These are phyloP conservation scores for Arthrobotrys entomopaga DNA, from an alignment of 2,329 filamentous ascomycete species.

Conservation along the genomic window DNA sequence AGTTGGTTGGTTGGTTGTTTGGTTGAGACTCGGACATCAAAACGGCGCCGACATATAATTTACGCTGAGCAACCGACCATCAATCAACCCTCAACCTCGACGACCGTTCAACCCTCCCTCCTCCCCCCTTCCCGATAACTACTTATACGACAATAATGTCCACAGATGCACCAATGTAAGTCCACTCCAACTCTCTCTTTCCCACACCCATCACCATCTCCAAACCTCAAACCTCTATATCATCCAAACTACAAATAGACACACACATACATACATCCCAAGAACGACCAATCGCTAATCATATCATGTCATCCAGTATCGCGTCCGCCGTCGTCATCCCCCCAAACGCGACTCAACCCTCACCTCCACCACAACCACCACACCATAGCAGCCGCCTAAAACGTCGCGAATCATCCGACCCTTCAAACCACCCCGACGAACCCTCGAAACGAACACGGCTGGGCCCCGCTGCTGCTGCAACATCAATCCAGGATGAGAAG, in stretches of 20 bases:
- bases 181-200: not conserved
- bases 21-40: constrained; percentile 3
- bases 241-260: too few species aligned
- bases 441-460: constrained; percentile 50
- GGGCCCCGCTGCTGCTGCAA: constrained; percentile 30
- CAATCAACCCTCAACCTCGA: constrained; percentile 2
- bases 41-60: not conserved
- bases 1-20: constrained; percentile 13
- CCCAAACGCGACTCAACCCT: constrained; percentile 53
- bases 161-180: constrained; percentile 47
- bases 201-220: too few species aligned
- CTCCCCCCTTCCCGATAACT: not conserved
- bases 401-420: constrained; percentile 53
- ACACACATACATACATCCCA: too few species aligned
- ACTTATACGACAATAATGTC: constrained; percentile 23
- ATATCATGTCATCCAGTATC: constrained; percentile 29
- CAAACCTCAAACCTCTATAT: too few species aligned
- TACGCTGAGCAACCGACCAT: not conserved
- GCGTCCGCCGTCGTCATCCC: constrained; percentile 54
- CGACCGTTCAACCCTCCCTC: constrained; percentile 9
- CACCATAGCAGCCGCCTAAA: constrained; percentile 41
- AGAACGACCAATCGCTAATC: not conserved
- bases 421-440: constrained; percentile 4
- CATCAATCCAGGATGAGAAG: constrained; percentile 45
- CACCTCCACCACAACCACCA: constrained; percentile 25